phyloP scores from a whole-genome alignment of 1,139 yeast species.

The Groenewaldozyma sp. region DNA sequence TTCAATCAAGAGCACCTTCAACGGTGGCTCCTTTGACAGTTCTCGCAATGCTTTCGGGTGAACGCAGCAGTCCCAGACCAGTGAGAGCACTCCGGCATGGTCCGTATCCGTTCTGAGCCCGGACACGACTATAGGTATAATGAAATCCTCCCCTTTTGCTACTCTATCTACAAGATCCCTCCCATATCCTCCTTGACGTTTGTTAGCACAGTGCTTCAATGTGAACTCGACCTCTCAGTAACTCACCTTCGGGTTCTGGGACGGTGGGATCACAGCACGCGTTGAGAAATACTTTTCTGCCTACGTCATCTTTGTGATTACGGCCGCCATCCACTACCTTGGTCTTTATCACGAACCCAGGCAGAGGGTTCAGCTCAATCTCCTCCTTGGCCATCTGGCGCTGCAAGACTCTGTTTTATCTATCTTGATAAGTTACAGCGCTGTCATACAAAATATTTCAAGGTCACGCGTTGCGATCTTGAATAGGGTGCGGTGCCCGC shows the following conservation, averaged over 20 bases:
- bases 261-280: constrained; percentile 58
- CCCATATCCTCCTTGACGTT: constrained; percentile 24
- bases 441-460: no score
- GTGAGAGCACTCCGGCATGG: constrained; percentile 56
- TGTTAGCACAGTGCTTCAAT: no score
- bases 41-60: constrained; percentile 26
- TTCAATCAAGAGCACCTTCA: constrained; percentile 54
- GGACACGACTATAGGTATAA: constrained; percentile 69
- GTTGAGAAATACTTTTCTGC: constrained; percentile 69
- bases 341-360: constrained; percentile 62
- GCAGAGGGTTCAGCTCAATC: constrained; percentile 37
- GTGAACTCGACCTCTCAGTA: no score
- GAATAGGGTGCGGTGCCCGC: no score
- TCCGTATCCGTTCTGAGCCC: constrained; percentile 45
- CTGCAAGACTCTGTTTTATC: no score
- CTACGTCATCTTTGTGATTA: constrained; percentile 22
- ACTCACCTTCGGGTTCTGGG: constrained; percentile 42
- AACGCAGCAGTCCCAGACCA: constrained; percentile 61
- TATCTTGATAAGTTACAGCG: no score
- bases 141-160: constrained; percentile 71
- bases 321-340: constrained; percentile 34
- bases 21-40: constrained; percentile 49
- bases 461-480: no score
- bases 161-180: constrained; percentile 50
- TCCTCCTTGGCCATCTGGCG: constrained; percentile 6